Evolutionary conservation across 331 rosid genomes (phyloP).

Genomic region (Stylosanthes scabra): DNA sequence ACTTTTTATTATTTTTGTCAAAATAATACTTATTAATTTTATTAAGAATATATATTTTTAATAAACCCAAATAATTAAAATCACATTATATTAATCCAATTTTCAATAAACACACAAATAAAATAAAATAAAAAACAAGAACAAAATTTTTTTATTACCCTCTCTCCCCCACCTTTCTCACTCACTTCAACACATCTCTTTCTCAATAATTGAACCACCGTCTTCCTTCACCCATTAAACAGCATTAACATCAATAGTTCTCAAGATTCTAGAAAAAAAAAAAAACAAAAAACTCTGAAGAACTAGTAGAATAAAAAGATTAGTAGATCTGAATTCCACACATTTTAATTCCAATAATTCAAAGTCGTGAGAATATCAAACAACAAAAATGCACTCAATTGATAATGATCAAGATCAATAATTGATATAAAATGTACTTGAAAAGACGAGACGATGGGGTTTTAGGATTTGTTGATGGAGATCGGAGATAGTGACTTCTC

Average conservation of each 20-base stretch:
- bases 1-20: too few species aligned
- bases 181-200: slow-evolving; percentile 35
- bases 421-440: slow-evolving; percentile 47
- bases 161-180: too few species aligned
- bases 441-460: slow-evolving; percentile 39
- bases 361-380: slow-evolving; percentile 9
- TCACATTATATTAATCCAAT: too few species aligned
- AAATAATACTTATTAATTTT: too few species aligned
- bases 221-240: slow-evolving; percentile 26
- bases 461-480: slow-evolving; percentile 60
- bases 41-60: too few species aligned
- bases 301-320: background rate
- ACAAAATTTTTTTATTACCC: too few species aligned
- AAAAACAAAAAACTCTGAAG: background rate
- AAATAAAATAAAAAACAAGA: too few species aligned
- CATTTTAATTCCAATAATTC: slow-evolving; percentile 22
- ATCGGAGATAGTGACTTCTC: slow-evolving; percentile 54
- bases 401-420: background rate
- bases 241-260: slow-evolving; percentile 3
- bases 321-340: background rate
- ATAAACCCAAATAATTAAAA: too few species aligned
- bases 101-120: too few species aligned
- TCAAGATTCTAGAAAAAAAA: too few species aligned
- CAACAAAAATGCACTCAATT: too few species aligned
- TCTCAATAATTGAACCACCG: slow-evolving; percentile 14